Evolutionary conservation across 2,329 filamentous ascomycete species (phyloP).

Genomic region (Verticillium nonalfalfae): DNA sequence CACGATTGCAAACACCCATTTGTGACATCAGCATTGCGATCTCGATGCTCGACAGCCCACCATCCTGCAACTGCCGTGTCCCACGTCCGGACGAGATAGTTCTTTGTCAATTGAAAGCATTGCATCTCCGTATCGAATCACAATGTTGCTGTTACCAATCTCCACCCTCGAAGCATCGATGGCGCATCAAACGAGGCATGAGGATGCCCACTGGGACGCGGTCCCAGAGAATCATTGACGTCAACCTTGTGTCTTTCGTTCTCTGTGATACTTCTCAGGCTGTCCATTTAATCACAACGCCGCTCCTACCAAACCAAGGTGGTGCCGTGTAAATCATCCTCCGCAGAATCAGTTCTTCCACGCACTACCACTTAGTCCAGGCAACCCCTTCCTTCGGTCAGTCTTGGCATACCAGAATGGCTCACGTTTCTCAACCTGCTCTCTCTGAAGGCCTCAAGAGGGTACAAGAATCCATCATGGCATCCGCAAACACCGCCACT

Average conservation of each 20-base stretch:
- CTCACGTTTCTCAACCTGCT: not conserved
- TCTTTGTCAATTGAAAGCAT: not conserved
- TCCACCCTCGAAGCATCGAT: not conserved
- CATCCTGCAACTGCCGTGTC: not conserved
- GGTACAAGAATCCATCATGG: slow-evolving; percentile 9
- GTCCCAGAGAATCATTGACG: not conserved
- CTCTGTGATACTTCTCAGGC: not conserved
- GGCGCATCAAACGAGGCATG: not conserved
- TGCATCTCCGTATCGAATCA: not conserved
- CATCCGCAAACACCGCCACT: slow-evolving; percentile 31
- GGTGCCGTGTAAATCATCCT: not conserved
- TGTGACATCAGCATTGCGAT: not conserved
- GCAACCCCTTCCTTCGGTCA: not conserved
- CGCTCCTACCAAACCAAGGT: not conserved
- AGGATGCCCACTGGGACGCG: not conserved
- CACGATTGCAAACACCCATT: not conserved
- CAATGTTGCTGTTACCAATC: not conserved
- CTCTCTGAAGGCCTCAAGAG: not conserved
- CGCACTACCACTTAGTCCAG: too few relatives aligned
- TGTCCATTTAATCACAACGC: not conserved
- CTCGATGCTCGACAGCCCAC: not conserved
- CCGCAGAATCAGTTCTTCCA: not conserved
- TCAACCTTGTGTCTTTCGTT: not conserved
- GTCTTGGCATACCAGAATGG: not conserved
- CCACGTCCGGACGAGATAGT: not conserved